Conservation (phyloP, 1,139 yeast species). For the Debaryomyces subglobosus region DNA sequence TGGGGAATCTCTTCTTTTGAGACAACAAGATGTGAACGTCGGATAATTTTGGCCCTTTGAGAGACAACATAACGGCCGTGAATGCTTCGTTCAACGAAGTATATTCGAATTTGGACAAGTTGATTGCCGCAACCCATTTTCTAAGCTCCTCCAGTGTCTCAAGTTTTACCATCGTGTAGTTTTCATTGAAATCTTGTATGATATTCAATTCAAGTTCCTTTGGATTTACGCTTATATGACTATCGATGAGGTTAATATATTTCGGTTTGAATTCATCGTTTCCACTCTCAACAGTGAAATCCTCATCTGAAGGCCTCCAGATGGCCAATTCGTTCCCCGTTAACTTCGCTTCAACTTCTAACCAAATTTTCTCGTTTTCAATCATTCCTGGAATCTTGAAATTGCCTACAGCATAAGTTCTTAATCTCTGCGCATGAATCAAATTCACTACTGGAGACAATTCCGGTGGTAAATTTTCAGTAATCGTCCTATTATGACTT, state of each 20-base stretch:
- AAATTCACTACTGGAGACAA: conserved; percentile 46
- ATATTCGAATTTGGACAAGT: conserved; percentile 53
- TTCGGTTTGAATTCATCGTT: conserved; percentile 45
- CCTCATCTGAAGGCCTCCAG: conserved; percentile 41
- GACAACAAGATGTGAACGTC: conserved; percentile 56
- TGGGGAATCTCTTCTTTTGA: conserved; percentile 46
- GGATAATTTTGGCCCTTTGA: conserved; percentile 55
- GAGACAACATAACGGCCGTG: conserved; percentile 58
- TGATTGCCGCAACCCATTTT: conserved; percentile 50
- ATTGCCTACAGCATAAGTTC: conserved; percentile 41
- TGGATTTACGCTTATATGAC: conserved; percentile 31
- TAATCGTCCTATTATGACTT: conserved; percentile 25
- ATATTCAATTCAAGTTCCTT: conserved; percentile 28
- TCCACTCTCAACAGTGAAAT: conserved; percentile 24
- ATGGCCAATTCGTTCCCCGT: conserved; percentile 56
- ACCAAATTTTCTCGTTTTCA: conserved; percentile 30
- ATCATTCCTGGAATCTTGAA: conserved; percentile 27
- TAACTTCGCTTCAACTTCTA: conserved; percentile 47
- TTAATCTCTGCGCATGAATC: conserved; percentile 43
- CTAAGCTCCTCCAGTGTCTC: conserved; percentile 34
- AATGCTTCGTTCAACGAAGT: conserved; percentile 56
- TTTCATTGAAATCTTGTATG: conserved; percentile 40
- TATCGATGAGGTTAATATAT: conserved; percentile 54
- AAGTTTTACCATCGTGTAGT: conserved; percentile 37
- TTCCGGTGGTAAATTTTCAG: conserved; percentile 39